These are phyloP conservation scores for Lentinula edodes DNA, from an alignment of 768 basidiomycete species.

Conservation along the genomic window DNA sequence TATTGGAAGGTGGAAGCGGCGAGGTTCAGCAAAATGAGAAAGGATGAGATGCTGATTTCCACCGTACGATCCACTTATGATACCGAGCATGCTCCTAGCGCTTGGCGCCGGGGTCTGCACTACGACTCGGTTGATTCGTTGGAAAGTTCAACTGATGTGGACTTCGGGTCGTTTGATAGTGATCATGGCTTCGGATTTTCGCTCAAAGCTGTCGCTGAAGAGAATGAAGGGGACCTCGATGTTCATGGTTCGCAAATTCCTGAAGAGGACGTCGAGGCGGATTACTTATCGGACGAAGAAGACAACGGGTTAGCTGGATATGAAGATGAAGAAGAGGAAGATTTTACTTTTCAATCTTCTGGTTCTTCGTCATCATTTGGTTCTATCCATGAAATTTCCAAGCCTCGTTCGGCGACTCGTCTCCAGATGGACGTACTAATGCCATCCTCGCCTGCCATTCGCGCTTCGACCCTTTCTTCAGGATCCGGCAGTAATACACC, in stretches of 20 bases:
- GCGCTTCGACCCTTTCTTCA: conserved; percentile 15
- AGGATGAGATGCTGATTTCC: conserved; percentile 22
- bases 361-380: conserved; percentile 47
- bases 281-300: conserved; percentile 41
- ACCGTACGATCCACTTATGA: conserved; percentile 39
- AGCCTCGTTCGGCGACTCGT: conserved; percentile 22
- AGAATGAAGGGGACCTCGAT: conserved; percentile 27
- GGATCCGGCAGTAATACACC: conserved; percentile 13
- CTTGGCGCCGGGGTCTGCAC: conserved; percentile 42
- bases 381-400: conserved; percentile 43
- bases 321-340: conserved; percentile 64
- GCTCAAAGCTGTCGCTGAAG: conserved; percentile 57
- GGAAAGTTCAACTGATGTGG: conserved; percentile 65
- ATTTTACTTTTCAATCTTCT: conserved; percentile 38
- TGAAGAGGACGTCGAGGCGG: conserved; percentile 30
- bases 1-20: conserved; percentile 25
- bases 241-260: conserved; percentile 24
- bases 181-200: conserved; percentile 36
- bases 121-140: conserved; percentile 61
- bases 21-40: conserved; percentile 12
- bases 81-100: conserved; percentile 7
- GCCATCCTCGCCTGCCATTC: conserved; percentile 17
- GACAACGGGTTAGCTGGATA: conserved; percentile 59
- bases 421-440: conserved; percentile 22
- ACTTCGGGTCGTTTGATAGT: conserved; percentile 39